Base-by-base conservation (phyloP, 2,329 filamentous ascomycete species). In the Talaromyces albobiverticillius region DNA sequence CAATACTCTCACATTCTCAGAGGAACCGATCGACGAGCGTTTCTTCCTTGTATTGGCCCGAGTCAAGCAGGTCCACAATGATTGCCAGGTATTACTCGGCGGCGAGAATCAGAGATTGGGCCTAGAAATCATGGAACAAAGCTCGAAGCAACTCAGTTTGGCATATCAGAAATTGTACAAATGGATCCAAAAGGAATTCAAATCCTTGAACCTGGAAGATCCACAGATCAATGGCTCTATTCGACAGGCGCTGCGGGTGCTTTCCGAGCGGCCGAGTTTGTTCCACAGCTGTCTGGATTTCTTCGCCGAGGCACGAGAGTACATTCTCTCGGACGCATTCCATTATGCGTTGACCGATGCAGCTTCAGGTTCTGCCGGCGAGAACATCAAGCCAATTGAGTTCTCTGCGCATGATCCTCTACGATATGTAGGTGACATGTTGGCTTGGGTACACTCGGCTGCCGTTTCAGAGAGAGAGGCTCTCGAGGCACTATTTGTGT, bases 151-250 rank as follows among this genome's bases (percentile, higher is more conserved):
- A 58, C 80, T 99, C 47, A 94, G 96, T 64, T 81, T 86, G 14
- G 93, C 90, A 4, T 99, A 94, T 63, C 93, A 99, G 67, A 99
- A 96, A 68, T 81, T 99, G 2, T 96, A 95, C 72, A 86, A 90
- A 63, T 99, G 93, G 93, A 86, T 95, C 18, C 92, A 96, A 68
- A 86, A 88, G 56, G 91, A 96, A 64, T 95, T 99, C 74, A 95
- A 92, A 69, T 87, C 86, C 0, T 75, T 97, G 48, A 95, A 97
- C 67, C 81, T 97, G 8, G 94, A 99, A 66, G 96, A 95, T 61
- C 92, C 92, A 0, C 92, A 95, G 64, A 92, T 97, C 68, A 92
- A 88, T 66, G 82, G 86, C 18, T 86, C 89, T 0, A 92, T 99
- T 58, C 83, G 93, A 49, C 84, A 86, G 53, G 91, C 91, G 20